Percentiles rank a stretch among this genome's conserved stretches.
Conservation (phyloP, 768 basidiomycete genomes). For the Psilocybe cubensis region DNA sequence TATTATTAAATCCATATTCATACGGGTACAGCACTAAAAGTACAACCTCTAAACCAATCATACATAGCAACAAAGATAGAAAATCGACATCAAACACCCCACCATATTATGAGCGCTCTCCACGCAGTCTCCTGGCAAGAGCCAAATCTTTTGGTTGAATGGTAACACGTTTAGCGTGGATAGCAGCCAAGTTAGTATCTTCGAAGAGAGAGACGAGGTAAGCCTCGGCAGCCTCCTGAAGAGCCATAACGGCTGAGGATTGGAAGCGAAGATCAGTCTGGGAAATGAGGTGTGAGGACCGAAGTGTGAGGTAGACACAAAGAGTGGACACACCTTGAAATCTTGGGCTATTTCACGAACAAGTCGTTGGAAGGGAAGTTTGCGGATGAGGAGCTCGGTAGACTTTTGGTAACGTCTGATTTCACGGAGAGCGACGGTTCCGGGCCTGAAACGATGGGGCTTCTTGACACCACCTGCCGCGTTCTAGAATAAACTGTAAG, state of each 20-base stretch:
- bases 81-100: conserved; percentile 8
- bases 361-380: conserved; percentile 72
- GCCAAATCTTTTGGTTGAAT: conserved; percentile 70
- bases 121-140: conserved; percentile 42
- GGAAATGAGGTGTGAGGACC: not conserved
- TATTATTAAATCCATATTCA: conserved; percentile 2
- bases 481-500: conserved; percentile 31
- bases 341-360: conserved; percentile 85
- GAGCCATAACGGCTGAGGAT: conserved; percentile 69
- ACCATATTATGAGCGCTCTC: conserved; percentile 34
- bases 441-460: conserved; percentile 81
- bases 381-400: conserved; percentile 66
- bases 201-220: conserved; percentile 78
- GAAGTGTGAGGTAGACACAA: not conserved
- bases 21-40: conserved; percentile 19
- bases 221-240: conserved; percentile 69
- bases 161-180: conserved; percentile 62
- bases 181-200: conserved; percentile 67
- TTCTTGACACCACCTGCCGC: conserved; percentile 76
- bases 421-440: conserved; percentile 79
- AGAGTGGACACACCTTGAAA: conserved; percentile 56
- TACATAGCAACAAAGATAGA: conserved; percentile 12
- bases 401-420: conserved; percentile 70
- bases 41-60: conserved; percentile 1
- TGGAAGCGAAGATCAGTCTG: conserved; percentile 80